Conservation (phyloP, 257 asterid genomes). For the Rhazya stricta region DNA sequence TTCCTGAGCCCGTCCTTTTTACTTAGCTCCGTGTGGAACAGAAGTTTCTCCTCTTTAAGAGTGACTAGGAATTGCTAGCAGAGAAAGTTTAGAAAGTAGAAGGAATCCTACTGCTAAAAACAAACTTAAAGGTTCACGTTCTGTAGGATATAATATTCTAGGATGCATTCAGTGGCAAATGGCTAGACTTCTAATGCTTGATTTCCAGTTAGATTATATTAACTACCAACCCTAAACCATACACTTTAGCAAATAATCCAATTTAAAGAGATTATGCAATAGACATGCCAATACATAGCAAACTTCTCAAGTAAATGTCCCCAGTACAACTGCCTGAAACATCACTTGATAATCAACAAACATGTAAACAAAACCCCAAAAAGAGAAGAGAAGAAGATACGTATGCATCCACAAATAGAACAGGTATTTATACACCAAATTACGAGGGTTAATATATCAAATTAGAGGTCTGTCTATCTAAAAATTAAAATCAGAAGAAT, state of each 20-base stretch:
- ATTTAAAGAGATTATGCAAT: neutral
- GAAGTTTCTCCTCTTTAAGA: neutral
- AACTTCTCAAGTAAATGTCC: neutral
- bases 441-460: too few species aligned
- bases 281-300: neutral
- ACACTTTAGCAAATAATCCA: neutral
- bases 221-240: conserved; percentile 81
- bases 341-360: neutral
- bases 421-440: neutral
- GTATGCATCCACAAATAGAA: too few species aligned
- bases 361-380: neutral
- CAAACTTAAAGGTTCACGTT: conserved; percentile 43
- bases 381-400: neutral
- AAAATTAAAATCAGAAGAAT: neutral
- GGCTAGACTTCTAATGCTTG: too few species aligned
- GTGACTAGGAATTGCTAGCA: conserved; percentile 34
- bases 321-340: neutral
- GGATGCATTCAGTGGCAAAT: too few species aligned
- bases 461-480: neutral
- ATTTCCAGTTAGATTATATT: conserved; percentile 86
- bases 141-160: too few species aligned
- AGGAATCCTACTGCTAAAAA: conserved; percentile 45
- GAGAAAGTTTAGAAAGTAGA: conserved; percentile 77
- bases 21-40: neutral
- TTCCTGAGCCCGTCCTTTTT: neutral